These are phyloP conservation scores for Aspergillus calidoustus DNA, from an alignment of 2,329 filamentous ascomycete species.

Conservation along the genomic window DNA sequence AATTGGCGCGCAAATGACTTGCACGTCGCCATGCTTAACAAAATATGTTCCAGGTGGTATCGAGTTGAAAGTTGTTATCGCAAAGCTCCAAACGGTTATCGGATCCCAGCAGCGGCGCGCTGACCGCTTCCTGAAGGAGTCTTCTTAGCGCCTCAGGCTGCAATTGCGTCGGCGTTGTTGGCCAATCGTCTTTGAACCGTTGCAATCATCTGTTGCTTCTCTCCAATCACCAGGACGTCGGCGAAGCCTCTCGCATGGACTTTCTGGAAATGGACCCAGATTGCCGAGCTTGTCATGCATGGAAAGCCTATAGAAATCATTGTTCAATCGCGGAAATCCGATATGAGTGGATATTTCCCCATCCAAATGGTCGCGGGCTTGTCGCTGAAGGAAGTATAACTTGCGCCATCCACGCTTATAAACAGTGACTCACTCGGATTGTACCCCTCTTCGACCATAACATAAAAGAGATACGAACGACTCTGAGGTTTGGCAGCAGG, in stretches of 20 bases:
- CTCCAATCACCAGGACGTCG: neutral
- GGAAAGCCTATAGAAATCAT: conserved; percentile 1
- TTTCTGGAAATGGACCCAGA: conserved; percentile 16
- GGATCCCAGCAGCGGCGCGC: neutral
- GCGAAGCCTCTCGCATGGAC: conserved; percentile 18
- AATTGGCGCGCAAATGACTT: conserved; percentile 37
- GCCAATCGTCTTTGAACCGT: conserved; percentile 31
- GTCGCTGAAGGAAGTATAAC: neutral
- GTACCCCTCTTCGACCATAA: neutral
- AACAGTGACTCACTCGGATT: conserved; percentile 12
- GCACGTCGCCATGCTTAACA: conserved; percentile 39
- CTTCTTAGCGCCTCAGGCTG: conserved; percentile 20
- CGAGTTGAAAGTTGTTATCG: conserved; percentile 7
- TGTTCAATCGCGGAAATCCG: conserved; percentile 2
- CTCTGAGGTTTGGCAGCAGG: neutral
- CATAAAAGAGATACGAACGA: neutral
- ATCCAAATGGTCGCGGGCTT: neutral
- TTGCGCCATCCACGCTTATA: conserved; percentile 2
- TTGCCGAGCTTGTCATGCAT: conserved; percentile 2
- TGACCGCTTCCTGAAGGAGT: conserved; percentile 15
- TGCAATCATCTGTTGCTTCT: conserved; percentile 14
- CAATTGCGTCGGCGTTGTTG: conserved; percentile 28
- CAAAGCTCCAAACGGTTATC: conserved; percentile 12
- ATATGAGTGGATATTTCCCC: conserved; percentile 6
- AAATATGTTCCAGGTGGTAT: conserved; percentile 5